Percentiles rank a stretch among this genome's conserved stretches.
Evolutionary conservation across 768 basidiomycete species (phyloP).

Genomic region (Amanita molliuscula): DNA sequence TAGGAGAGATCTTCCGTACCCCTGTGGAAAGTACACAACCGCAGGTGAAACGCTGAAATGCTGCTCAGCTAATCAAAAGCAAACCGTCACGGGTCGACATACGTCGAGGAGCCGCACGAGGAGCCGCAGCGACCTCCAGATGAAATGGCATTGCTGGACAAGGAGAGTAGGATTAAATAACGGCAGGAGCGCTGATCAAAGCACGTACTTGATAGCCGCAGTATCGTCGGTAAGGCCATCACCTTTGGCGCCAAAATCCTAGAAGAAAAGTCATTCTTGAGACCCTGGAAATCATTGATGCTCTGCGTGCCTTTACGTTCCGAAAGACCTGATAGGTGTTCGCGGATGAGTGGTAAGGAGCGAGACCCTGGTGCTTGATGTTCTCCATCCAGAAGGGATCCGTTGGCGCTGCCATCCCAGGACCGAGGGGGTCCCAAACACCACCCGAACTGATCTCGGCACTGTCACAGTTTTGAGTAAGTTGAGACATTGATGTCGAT

Average conservation of each 20-base stretch:
- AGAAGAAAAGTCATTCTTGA: background rate
- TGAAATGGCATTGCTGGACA: constrained; percentile 53
- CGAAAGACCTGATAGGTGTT: constrained; percentile 58
- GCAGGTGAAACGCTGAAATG: constrained; percentile 50
- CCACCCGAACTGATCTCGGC: constrained; percentile 27
- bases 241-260: constrained; percentile 32
- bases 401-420: constrained; percentile 39
- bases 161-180: background rate
- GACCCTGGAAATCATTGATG: constrained; percentile 24
- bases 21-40: constrained; percentile 67
- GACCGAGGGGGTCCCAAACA: constrained; percentile 33
- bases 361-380: constrained; percentile 65
- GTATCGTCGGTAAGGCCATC: constrained; percentile 72
- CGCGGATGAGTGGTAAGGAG: constrained; percentile 53
- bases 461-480: background rate
- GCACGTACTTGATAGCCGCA: constrained; percentile 54
- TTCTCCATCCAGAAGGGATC: constrained; percentile 64
- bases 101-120: constrained; percentile 51
- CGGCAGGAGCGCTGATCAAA: background rate
- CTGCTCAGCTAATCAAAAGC: background rate
- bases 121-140: constrained; percentile 52
- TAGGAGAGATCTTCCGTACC: constrained; percentile 25
- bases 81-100: constrained; percentile 9
- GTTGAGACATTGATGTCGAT: no score
- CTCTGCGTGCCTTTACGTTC: constrained; percentile 47